These are phyloP conservation scores for Secale cereale DNA, from an alignment of 176 grass and related monocot genomes.

Conservation along the genomic window DNA sequence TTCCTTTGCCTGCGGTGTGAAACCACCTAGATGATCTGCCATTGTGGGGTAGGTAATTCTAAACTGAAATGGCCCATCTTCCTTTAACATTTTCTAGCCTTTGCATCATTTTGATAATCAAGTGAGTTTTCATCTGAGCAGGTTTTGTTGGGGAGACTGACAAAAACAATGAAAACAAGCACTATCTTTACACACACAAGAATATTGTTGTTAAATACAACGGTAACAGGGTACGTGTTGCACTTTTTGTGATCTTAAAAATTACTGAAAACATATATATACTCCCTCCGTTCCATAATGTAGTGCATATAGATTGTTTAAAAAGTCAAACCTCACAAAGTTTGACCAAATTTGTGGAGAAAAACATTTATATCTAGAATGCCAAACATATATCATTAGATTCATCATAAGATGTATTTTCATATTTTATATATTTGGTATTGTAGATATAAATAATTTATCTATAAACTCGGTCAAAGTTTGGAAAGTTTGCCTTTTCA, in stretches of 20 bases:
- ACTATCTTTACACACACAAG: constrained; percentile 94
- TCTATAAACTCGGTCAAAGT: too few species aligned
- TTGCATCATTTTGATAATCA: constrained; percentile 34
- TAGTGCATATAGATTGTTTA: too few species aligned
- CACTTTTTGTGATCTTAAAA: constrained; percentile 18
- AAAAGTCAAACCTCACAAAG: too few species aligned
- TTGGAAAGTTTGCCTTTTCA: too few species aligned
- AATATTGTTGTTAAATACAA: constrained; percentile 81
- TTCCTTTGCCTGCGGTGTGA: constrained; percentile 11
- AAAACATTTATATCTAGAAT: too few species aligned
- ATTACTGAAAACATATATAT: constrained; percentile 8
- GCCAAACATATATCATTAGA: too few species aligned
- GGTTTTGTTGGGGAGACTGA: constrained; percentile 92
- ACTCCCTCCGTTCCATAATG: too few species aligned
- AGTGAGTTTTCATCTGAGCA: constrained; percentile 31
- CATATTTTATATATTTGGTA: too few species aligned
- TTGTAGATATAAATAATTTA: too few species aligned
- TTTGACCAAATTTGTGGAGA: too few species aligned
- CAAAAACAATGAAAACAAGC: constrained; percentile 93
- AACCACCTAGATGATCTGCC: constrained; percentile 84
- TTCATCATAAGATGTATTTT: too few species aligned
- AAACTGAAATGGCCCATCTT: constrained; percentile 2
- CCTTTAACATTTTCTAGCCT: constrained; percentile 9
- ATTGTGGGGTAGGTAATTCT: constrained; percentile 76
- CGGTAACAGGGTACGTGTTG: constrained; percentile 60